Base-by-base conservation (phyloP, 1,139 yeast species). In the Candida sp. region DNA sequence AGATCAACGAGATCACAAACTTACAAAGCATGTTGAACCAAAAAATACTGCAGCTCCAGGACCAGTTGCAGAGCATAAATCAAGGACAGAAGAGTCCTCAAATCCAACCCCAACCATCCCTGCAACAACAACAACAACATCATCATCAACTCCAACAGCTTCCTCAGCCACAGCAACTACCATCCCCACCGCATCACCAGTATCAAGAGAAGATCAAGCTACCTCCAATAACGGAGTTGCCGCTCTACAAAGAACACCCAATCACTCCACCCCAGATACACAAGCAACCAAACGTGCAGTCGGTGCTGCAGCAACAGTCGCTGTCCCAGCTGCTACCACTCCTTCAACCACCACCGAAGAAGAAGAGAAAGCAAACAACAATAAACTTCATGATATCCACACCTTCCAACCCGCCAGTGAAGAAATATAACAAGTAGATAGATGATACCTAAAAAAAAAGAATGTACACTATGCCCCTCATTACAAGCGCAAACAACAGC, bases 341-440 rank as follows among this genome's bases (percentile, higher is more conserved):
- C 11, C 49, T 38, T 26, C 45, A 23, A 25, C 43, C 37, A 27
- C 17, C 30, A 26, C 42, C 42, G 4, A 46, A 34, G 42, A 38
- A 38, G 17, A 38, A 38, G 42, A 38, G 42, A 38, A 38, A 38
- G 17, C 42, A 38, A 38, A 38, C 42, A 28, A 67, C 68, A 52
- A 76, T 77, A 48, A 77, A 77, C 58, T 77, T 77, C 57, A 77
- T 77, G 82, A 77, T 77, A 39, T 71, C 78, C 27, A 77, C 82
- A 3, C 82, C 82, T 3, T 75, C 75, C 55, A 77, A 77, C 58
- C 82, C 82, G 2, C 82, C 82, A 3, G 80, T 80, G 3, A 68
- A 73, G 51, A 77, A 76, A 60, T 77, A 77, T 55, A 77, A 77
- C 42, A 38, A 38, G 23, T 38, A 38, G 42, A 38, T 38, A 38